These are phyloP conservation scores for Thermoascus crustaceus DNA, from an alignment of 2,329 filamentous ascomycete genomes.

Conservation along the genomic window DNA sequence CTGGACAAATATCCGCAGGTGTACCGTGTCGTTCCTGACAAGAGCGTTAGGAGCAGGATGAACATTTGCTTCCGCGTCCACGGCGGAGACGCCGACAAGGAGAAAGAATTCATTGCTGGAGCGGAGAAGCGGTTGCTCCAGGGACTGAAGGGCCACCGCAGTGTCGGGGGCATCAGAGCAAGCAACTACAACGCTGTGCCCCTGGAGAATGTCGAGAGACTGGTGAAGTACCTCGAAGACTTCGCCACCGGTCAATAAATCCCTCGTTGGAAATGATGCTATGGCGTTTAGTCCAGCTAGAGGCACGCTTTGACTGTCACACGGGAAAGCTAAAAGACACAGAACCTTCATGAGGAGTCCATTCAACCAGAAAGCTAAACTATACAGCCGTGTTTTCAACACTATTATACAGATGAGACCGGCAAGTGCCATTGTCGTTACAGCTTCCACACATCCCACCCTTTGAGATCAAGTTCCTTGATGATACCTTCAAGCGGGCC, in stretches of 20 bases:
- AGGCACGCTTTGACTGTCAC: no score
- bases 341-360: no score
- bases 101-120: slow-evolving; percentile 72
- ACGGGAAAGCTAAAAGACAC: no score
- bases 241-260: slow-evolving; percentile 36
- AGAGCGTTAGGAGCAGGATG: slow-evolving; percentile 72
- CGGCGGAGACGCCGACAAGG: slow-evolving; percentile 58
- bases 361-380: no score
- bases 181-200: slow-evolving; percentile 86
- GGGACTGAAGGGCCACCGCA: slow-evolving; percentile 82
- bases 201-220: slow-evolving; percentile 36
- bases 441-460: slow-evolving; percentile 53
- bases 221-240: slow-evolving; percentile 41
- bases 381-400: no score
- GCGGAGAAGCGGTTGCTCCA: slow-evolving; percentile 60
- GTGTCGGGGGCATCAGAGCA: slow-evolving; percentile 75
- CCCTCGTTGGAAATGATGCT: background rate
- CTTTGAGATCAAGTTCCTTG: slow-evolving; percentile 49
- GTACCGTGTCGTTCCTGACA: slow-evolving; percentile 73
- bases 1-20: slow-evolving; percentile 64
- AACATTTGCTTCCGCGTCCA: slow-evolving; percentile 86
- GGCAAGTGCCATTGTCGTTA: slow-evolving; percentile 23
- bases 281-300: no score
- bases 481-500: slow-evolving; percentile 65
- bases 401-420: background rate